Conservation (phyloP, 2,329 filamentous ascomycete species). For the Scorias spongiosa region DNA sequence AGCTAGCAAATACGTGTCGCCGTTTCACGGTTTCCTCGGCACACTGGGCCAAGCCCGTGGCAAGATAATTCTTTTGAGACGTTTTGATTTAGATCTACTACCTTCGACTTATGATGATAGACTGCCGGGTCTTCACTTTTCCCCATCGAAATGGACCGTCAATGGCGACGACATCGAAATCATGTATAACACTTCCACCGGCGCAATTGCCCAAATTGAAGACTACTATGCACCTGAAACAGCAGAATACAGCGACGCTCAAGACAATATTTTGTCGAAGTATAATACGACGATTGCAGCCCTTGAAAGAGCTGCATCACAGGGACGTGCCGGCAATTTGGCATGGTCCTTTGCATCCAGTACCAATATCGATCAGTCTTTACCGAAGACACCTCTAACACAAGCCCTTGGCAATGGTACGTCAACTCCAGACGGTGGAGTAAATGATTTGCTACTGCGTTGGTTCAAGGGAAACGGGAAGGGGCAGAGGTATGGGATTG, state of each 20-base stretch:
- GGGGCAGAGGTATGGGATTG: slow-evolving; percentile 34
- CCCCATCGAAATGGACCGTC: slow-evolving; percentile 29
- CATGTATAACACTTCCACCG: slow-evolving; percentile 25
- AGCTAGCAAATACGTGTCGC: slow-evolving; percentile 27
- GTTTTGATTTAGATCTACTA: slow-evolving; percentile 30
- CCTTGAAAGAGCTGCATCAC: slow-evolving; percentile 23
- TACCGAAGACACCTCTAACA: slow-evolving; percentile 27
- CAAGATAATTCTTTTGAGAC: slow-evolving; percentile 29
- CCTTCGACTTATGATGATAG: slow-evolving; percentile 19
- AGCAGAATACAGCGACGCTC: slow-evolving; percentile 4
- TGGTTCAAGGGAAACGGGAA: slow-evolving; percentile 21
- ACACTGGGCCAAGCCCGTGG: slow-evolving; percentile 22
- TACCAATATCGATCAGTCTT: slow-evolving; percentile 25
- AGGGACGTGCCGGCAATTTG: slow-evolving; percentile 21
- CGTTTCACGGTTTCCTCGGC: slow-evolving; percentile 22
- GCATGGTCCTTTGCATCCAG: slow-evolving; percentile 36
- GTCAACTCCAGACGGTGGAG: slow-evolving; percentile 25
- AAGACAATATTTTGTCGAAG: slow-evolving; percentile 28
- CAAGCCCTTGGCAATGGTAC: slow-evolving; percentile 31
- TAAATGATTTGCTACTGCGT: slow-evolving; percentile 29
- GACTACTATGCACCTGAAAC: slow-evolving; percentile 33
- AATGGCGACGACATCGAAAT: slow-evolving; percentile 27
- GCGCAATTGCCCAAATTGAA: slow-evolving; percentile 32
- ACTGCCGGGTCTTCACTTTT: slow-evolving; percentile 34
- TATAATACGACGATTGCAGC: slow-evolving; percentile 28